Evolutionary conservation across 2,329 filamentous ascomycete genomes (phyloP).

Genomic region (Penicillium griseofulvum): DNA sequence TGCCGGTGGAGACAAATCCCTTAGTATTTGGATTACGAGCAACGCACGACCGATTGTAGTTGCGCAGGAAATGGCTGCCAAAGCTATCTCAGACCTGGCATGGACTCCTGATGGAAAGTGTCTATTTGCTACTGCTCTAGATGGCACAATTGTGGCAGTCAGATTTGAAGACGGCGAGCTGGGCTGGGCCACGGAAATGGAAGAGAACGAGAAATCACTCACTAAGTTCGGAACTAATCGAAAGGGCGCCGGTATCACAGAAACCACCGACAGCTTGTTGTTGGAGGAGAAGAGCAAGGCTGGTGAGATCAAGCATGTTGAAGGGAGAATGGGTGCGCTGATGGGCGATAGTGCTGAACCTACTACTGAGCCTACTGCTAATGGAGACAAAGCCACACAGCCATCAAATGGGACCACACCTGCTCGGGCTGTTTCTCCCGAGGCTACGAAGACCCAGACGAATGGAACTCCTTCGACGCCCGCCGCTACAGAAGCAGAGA

Average conservation of each 20-base stretch:
- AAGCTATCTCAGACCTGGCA: slow-evolving; percentile 89
- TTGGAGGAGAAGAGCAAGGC: slow-evolving; percentile 91
- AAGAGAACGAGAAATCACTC: slow-evolving; percentile 89
- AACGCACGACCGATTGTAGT: slow-evolving; percentile 88
- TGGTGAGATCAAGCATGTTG: slow-evolving; percentile 81
- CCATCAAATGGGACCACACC: slow-evolving; percentile 48
- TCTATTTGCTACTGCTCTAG: slow-evolving; percentile 80
- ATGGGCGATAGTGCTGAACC: slow-evolving; percentile 78
- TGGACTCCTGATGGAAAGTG: slow-evolving; percentile 92
- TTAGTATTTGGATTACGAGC: slow-evolving; percentile 97
- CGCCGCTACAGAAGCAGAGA: slow-evolving; percentile 36
- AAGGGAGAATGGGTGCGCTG: slow-evolving; percentile 95
- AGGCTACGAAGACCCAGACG: slow-evolving; percentile 34
- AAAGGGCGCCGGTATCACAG: slow-evolving; percentile 84
- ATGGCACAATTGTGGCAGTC: slow-evolving; percentile 79
- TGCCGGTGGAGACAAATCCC: slow-evolving; percentile 91
- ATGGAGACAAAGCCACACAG: slow-evolving; percentile 45
- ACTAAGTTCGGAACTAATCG: slow-evolving; percentile 89
- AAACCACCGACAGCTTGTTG: slow-evolving; percentile 83
- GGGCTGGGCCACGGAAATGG: slow-evolving; percentile 78
- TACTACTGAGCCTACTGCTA: slow-evolving; percentile 50
- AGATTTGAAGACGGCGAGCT: slow-evolving; percentile 84
- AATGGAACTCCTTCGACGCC: slow-evolving; percentile 36
- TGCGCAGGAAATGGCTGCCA: slow-evolving; percentile 80
- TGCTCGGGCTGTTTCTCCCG: slow-evolving; percentile 32